phyloP scores from a whole-genome alignment of 257 asterid species.

The Solanum phureja region DNA sequence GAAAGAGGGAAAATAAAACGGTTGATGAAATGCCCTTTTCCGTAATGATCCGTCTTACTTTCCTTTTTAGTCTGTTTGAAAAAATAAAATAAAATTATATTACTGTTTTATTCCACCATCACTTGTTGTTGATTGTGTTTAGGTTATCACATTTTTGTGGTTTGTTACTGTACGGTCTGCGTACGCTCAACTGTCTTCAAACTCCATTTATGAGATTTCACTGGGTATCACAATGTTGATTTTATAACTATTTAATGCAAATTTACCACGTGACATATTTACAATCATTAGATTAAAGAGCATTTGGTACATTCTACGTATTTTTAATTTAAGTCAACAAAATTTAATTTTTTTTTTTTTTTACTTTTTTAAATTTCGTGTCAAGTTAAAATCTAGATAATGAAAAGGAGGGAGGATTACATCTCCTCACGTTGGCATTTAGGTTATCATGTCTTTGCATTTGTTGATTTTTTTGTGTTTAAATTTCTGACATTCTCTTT shows the following conservation, averaged over 20 bases:
- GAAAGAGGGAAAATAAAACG: neutral
- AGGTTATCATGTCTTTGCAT: neutral
- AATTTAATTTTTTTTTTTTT: neutral
- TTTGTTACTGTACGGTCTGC: neutral
- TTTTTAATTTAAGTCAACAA: neutral
- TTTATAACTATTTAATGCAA: neutral
- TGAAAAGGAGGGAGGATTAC: neutral
- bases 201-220: neutral
- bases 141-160: too few species aligned
- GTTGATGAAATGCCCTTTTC: neutral
- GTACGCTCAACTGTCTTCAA: neutral
- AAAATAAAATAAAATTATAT: too few species aligned
- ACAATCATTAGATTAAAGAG: neutral
- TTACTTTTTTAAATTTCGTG: fast-evolving
- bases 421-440: neutral
- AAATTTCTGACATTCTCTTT: neutral
- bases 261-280: neutral
- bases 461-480: neutral
- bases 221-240: neutral
- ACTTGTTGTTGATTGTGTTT: too few species aligned
- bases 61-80: neutral
- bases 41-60: neutral
- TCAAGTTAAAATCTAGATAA: neutral
- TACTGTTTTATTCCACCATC: too few species aligned
- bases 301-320: neutral